A percentile compares a stretch with the other conserved stretches of the same genome.
phyloP scores from a whole-genome alignment of 129 eudicot species.

The Centaurea solstitialis region DNA sequence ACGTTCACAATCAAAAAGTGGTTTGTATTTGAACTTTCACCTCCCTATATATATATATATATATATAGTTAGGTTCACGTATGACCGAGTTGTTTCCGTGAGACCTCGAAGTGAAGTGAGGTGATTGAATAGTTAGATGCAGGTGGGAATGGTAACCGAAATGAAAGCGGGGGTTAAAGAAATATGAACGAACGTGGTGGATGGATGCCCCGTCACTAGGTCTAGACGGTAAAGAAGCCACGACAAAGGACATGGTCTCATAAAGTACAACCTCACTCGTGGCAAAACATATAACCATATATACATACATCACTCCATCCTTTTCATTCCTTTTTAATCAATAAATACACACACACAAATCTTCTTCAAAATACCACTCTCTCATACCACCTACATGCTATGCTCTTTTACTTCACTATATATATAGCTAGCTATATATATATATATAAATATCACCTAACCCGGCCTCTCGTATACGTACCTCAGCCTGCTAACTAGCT shows the following conservation, averaged over 20 bases:
- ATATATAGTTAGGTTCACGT: too few species aligned
- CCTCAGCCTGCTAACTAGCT: too few species aligned
- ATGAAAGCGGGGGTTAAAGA: constrained; percentile 21
- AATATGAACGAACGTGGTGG: constrained; percentile 54
- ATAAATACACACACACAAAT: not conserved
- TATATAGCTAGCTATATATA: too few species aligned
- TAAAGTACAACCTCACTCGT: constrained; percentile 27
- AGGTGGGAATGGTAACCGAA: not conserved
- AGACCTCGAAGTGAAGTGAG: too few species aligned
- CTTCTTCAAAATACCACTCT: not conserved
- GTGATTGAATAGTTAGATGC: not conserved
- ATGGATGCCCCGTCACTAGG: constrained; percentile 49
- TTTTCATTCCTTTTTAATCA: not conserved
- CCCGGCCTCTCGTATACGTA: not conserved
- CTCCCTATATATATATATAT: too few species aligned
- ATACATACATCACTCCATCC: not conserved
- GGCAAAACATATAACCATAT: constrained; percentile 42
- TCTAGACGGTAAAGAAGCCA: constrained; percentile 65
- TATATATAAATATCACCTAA: not conserved
- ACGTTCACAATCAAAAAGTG: too few species aligned
- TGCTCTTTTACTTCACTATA: not conserved
- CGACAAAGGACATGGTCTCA: constrained; percentile 36
- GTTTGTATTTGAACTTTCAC: too few species aligned
- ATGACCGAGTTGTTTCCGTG: too few species aligned
- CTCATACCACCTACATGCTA: too few species aligned